phyloP scores from a whole-genome alignment of 495 filamentous ascomycete genomes.

The Neurospora pannonica region DNA sequence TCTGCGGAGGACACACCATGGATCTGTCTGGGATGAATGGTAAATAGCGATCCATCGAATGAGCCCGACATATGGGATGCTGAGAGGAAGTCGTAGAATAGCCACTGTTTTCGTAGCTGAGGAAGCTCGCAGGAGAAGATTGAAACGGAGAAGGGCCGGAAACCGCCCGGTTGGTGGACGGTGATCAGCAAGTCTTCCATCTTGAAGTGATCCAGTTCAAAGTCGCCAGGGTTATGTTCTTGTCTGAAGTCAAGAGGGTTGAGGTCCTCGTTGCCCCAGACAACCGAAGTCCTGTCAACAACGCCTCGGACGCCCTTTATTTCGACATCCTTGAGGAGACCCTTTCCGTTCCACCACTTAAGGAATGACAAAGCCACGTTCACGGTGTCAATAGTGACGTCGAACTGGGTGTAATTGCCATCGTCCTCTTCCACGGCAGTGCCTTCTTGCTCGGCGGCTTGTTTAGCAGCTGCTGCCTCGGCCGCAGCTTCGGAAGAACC shows the following conservation, averaged over 20 bases:
- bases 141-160: conserved; percentile 88
- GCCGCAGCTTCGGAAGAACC: conserved; percentile 80
- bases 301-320: conserved; percentile 95
- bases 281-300: conserved; percentile 75
- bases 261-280: conserved; percentile 56
- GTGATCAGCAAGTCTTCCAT: conserved; percentile 90
- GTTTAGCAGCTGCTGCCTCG: conserved; percentile 70
- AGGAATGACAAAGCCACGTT: conserved; percentile 96
- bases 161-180: conserved; percentile 78
- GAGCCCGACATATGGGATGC: conserved; percentile 94
- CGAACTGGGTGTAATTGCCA: conserved; percentile 95
- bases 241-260: conserved; percentile 84
- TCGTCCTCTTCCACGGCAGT: conserved; percentile 60
- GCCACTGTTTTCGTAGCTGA: conserved; percentile 85
- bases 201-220: conserved; percentile 93
- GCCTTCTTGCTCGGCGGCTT: conserved; percentile 26
- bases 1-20: conserved; percentile 50
- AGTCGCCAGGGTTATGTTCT: conserved; percentile 84
- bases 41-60: conserved; percentile 92
- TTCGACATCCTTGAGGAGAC: conserved; percentile 82
- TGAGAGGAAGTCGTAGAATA: conserved; percentile 94
- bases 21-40: conserved; percentile 87
- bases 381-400: conserved; percentile 86
- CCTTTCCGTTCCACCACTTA: conserved; percentile 97
- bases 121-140: conserved; percentile 93